These are phyloP conservation scores for Exserohilum turcica DNA, from an alignment of 2,329 filamentous ascomycete species.

Conservation along the genomic window DNA sequence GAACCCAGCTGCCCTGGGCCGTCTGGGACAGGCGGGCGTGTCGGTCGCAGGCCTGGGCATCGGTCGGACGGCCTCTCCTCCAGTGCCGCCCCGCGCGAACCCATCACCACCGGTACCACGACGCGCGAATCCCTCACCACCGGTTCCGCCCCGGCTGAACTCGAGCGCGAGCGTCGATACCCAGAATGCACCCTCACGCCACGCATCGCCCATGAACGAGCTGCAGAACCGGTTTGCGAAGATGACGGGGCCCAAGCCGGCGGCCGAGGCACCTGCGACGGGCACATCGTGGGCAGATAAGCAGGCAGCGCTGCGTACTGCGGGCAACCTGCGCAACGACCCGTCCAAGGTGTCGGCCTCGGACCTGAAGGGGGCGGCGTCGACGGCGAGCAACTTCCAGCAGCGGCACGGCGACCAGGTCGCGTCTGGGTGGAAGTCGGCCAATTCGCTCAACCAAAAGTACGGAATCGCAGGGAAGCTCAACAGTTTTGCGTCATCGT, in stretches of 20 bases:
- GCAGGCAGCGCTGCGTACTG: conserved; percentile 65
- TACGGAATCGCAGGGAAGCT: conserved; percentile 61
- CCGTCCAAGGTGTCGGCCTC: conserved; percentile 65
- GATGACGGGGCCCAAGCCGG: conserved; percentile 43
- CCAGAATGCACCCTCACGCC: conserved; percentile 23
- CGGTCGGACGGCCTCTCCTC: conserved; percentile 52
- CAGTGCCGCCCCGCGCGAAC: conserved; percentile 44
- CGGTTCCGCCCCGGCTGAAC: conserved; percentile 33
- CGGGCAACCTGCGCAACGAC: conserved; percentile 63
- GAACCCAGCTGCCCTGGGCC: conserved; percentile 65
- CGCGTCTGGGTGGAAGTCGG: conserved; percentile 62
- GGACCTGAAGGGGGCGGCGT: conserved; percentile 63
- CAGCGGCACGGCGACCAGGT: conserved; percentile 73
- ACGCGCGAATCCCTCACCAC: conserved; percentile 36
- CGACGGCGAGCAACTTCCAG: conserved; percentile 70
- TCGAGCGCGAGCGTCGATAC: conserved; percentile 20
- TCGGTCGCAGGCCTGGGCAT: conserved; percentile 81
- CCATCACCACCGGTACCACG: conserved; percentile 37
- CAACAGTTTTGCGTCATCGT: conserved; percentile 48
- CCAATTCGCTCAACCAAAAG: conserved; percentile 64
- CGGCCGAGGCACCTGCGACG: conserved; percentile 43
- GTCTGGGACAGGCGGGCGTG: conserved; percentile 75
- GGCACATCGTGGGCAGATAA: conserved; percentile 69
- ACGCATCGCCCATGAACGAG: conserved; percentile 62
- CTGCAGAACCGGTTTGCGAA: conserved; percentile 69